Evolutionary conservation across 371 early-diverging fungal species (phyloP), one percentile per base, ranked within the genome.

Genomic region (Mortierella sp.): DNA sequence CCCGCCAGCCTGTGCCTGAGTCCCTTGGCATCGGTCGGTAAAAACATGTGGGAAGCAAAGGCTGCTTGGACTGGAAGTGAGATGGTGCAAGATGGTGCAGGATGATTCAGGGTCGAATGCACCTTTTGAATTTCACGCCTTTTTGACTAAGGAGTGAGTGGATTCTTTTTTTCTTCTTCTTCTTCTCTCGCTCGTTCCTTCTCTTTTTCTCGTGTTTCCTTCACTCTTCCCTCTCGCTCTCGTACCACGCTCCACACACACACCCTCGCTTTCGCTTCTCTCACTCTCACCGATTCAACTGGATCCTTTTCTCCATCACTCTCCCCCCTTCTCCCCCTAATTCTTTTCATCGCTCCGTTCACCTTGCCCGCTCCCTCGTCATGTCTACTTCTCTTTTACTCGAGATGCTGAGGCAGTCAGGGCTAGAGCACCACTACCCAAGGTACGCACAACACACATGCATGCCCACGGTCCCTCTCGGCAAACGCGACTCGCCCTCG

Each of bases 301-400:
- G n/a, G 7, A 34, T 34, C 34, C 34, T 10, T 10, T 7, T 34
- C 34, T 34, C 34, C 34, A 34, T 7, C 10, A 4, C 34, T 34
- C 34, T 34, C 34, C 34, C 34, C 34, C 34, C 34, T 10, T 38
- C 28, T 19, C n/a, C 21, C 26, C 39, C 48, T 39, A 2, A 21
- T 19, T 34, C 50, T 19, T 43, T 59, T 41, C 21, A 27, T 58
- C 54, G 23, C 56, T 24, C 24, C 12, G 16, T 23, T 31, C 27
- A 19, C 14, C 52, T n/a, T n/a, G 39, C 48, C 38, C 51, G 31
- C 51, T 26, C 60, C 10, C 16, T 31, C 56, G 56, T 42, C 60
- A 78, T 81, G 81, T 81, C 79, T 43, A 56, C 82, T 31, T 69
- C 82, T 38, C 60, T 82, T 23, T 79, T 87, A 43, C 79, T 82